phyloP scores from a whole-genome alignment of 169 alveolate genomes.

The Babesia divergens region DNA sequence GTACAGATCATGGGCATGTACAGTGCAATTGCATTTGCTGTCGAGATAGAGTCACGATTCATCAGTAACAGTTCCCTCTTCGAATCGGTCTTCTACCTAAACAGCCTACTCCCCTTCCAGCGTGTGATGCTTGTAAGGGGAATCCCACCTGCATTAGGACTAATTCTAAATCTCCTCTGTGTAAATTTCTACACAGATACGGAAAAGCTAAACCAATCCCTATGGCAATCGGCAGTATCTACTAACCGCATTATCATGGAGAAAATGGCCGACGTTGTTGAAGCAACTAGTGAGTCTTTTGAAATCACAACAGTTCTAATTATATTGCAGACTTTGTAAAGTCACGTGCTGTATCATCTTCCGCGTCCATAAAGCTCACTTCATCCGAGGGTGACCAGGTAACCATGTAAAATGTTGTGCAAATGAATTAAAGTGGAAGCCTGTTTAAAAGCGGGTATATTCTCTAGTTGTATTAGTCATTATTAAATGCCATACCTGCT shows the following conservation, averaged over 20 bases:
- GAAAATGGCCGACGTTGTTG: slow-evolving; percentile 49
- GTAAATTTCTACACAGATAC: slow-evolving; percentile 25
- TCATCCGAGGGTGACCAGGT: background rate
- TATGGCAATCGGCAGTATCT: slow-evolving; percentile 55
- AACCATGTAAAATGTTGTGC: too few relatives aligned
- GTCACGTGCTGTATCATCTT: background rate
- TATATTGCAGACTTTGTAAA: background rate
- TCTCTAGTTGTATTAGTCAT: too few relatives aligned
- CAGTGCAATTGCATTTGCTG: slow-evolving; percentile 46
- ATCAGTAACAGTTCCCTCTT: background rate
- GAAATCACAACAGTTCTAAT: background rate
- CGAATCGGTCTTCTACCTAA: slow-evolving; percentile 27
- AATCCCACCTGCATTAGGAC: slow-evolving; percentile 35
- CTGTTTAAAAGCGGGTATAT: too few relatives aligned
- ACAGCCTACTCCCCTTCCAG: slow-evolving; percentile 54
- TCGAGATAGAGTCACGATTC: slow-evolving; percentile 56
- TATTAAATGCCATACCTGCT: too few relatives aligned
- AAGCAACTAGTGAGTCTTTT: slow-evolving; percentile 43
- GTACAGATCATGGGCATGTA: slow-evolving; percentile 27
- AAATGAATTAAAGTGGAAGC: too few relatives aligned
- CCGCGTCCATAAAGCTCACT: background rate
- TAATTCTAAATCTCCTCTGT: slow-evolving; percentile 22
- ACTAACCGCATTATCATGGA: slow-evolving; percentile 48
- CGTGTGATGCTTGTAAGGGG: slow-evolving; percentile 33
- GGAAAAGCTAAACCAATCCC: slow-evolving; percentile 19